These are phyloP conservation scores for Trichodelitschia bisporula DNA, from an alignment of 495 filamentous ascomycete species.

Conservation along the genomic window DNA sequence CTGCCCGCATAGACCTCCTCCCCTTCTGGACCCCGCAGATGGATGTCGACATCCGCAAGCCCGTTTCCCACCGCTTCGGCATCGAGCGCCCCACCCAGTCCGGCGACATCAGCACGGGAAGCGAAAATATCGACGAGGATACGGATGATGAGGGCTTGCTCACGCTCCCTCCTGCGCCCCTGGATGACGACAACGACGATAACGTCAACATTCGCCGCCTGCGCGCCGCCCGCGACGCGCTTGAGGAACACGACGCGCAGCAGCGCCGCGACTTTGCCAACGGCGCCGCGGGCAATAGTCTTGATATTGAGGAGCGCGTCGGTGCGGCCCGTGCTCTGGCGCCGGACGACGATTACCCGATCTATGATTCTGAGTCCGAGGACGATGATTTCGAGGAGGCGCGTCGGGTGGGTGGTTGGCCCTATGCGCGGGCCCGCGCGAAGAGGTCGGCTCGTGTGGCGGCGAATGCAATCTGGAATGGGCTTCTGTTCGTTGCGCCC, in stretches of 20 bases:
- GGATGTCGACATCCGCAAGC: constrained; percentile 93
- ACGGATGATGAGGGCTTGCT: constrained; percentile 21
- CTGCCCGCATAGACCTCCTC: constrained; percentile 64
- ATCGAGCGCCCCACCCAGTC: constrained; percentile 59
- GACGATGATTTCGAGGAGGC: constrained; percentile 52
- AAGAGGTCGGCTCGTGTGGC: constrained; percentile 3
- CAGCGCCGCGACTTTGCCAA: constrained; percentile 22
- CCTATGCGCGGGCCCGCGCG: constrained; percentile 19
- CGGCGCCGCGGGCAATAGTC: constrained; percentile 18
- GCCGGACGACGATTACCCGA: constrained; percentile 40
- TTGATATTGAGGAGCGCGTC: constrained; percentile 58
- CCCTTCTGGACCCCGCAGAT: constrained; percentile 98
- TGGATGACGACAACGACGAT: constrained; percentile 25
- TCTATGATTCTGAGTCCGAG: constrained; percentile 87
- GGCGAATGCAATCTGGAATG: constrained; percentile 15
- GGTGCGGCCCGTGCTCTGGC: constrained; percentile 31
- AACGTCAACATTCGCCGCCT: constrained; percentile 17
- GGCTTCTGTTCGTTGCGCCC: constrained; percentile 28
- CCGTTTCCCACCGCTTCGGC: constrained; percentile 59
- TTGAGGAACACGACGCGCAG: constrained; percentile 22
- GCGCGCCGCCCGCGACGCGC: constrained; percentile 21
- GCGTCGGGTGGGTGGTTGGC: constrained; percentile 40
- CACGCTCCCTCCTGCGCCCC: too few species aligned
- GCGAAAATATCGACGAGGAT: constrained; percentile 30
- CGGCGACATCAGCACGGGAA: constrained; percentile 44